Base-by-base conservation (phyloP, 106 monocot genomes). In the Dendrobium nobile region DNA sequence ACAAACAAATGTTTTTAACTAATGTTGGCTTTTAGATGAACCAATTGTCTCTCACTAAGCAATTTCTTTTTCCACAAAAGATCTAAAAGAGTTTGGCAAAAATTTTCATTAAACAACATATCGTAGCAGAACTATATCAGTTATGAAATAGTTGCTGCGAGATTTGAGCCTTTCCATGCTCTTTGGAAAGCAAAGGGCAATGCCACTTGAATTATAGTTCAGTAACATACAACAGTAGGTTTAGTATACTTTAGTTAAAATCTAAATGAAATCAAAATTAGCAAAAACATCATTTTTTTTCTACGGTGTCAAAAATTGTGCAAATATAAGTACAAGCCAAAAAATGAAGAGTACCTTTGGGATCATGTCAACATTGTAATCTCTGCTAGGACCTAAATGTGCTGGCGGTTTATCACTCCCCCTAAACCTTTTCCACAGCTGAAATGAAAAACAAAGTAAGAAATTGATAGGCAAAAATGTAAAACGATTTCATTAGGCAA, bases 361-460 rank as follows among this genome's bases (percentile, higher is more conserved):
- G 56, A 89, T 82, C 89, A 89, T 85, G 75, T 89, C 87, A 26
- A 89, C 89, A 87, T 89, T 89, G 78, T 89, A 87, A 67, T 89
- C 89, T 89, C 93, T 87, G 82, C 90, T 96, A 31, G 93, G 61
- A 28, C 93, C 93, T 58, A 96, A 78, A 90, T 90, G 80, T 78
- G 92, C 73, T 74, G 90, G 91, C 16, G 93, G 92, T 59, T 96
- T 96, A 72, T 93, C 93, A 86, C 65, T 84, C 70, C 91, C 96
- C 75, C 91, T 88, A 79, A 96, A 96, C 86, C 83, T 93, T 81
- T 93, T 90, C 93, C 93, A 92, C 20, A 93, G 92, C 96, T 94
- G 86, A 80, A 78, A 59, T 42, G 4, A 55, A 76, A 76, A 13
- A 76, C 2, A 15, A 13, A 41, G 27, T 48, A 27, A 76, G 37